Evolutionary conservation across 2,329 filamentous ascomycete genomes (phyloP).

Genomic region (Aspergillus uvarum): DNA sequence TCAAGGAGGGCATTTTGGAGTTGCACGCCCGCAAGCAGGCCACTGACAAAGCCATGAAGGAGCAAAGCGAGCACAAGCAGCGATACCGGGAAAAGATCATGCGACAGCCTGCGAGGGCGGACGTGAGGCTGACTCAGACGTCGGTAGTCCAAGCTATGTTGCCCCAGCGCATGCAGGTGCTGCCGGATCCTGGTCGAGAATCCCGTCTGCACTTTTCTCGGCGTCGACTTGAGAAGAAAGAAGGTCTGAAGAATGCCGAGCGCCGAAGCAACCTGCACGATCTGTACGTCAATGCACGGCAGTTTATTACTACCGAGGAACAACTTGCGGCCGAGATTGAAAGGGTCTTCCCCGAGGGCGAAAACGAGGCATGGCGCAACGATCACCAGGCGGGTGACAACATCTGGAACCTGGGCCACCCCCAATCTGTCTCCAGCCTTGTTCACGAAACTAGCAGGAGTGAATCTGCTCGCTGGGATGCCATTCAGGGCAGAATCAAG

Average conservation of each 20-base stretch:
- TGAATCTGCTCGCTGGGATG: slow-evolving; percentile 37
- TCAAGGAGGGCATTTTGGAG: slow-evolving; percentile 68
- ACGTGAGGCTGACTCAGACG: slow-evolving; percentile 73
- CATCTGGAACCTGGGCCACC: slow-evolving; percentile 53
- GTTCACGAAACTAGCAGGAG: slow-evolving; percentile 32
- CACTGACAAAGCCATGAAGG: slow-evolving; percentile 37
- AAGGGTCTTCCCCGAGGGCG: slow-evolving; percentile 67
- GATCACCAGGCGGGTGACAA: slow-evolving; percentile 46
- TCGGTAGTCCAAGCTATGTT: slow-evolving; percentile 59
- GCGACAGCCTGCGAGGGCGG: slow-evolving; percentile 66
- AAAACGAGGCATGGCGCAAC: slow-evolving; percentile 44
- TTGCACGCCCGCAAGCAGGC: slow-evolving; percentile 66
- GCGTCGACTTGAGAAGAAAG: slow-evolving; percentile 43
- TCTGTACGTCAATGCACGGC: slow-evolving; percentile 82
- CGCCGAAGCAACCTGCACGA: slow-evolving; percentile 74
- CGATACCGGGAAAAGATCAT: slow-evolving; percentile 53
- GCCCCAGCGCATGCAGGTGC: slow-evolving; percentile 50
- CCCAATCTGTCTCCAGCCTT: slow-evolving; percentile 42
- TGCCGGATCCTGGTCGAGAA: slow-evolving; percentile 64
- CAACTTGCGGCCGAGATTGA: slow-evolving; percentile 75
- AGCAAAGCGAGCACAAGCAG: slow-evolving; percentile 51
- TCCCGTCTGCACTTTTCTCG: slow-evolving; percentile 49
- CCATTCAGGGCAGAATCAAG: slow-evolving; percentile 59
- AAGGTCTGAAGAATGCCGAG: slow-evolving; percentile 56
- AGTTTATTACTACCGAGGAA: slow-evolving; percentile 80